A percentile compares a stretch with the other conserved stretches of the same genome.
phyloP scores from a whole-genome alignment of 768 basidiomycete species.

The Suillus fuscotomentosus region DNA sequence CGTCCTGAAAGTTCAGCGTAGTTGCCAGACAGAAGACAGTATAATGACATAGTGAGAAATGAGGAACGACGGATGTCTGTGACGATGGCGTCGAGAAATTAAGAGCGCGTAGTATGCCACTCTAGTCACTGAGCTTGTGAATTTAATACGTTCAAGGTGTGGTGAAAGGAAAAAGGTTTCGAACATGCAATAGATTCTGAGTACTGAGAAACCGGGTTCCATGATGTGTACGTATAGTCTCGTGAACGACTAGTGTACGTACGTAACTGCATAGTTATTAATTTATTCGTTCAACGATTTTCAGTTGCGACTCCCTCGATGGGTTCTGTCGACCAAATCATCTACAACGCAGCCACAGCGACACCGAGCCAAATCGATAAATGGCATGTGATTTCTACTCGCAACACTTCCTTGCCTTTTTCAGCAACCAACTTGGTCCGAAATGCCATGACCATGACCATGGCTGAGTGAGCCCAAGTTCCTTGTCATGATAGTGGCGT shows the following conservation, averaged over 20 bases:
- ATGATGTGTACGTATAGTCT: too few relatives aligned
- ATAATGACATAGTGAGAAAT: conserved; percentile 45
- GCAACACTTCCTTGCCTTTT: background rate
- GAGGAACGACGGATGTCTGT: conserved; percentile 68
- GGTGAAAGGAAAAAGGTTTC: too few relatives aligned
- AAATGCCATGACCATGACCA: background rate
- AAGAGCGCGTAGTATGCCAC: too few relatives aligned
- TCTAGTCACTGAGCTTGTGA: too few relatives aligned
- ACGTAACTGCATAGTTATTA: too few relatives aligned
- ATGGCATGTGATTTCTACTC: background rate
- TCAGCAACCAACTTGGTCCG: background rate
- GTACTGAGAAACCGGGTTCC: too few relatives aligned
- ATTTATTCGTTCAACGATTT: background rate
- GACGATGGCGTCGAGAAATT: conserved; percentile 74
- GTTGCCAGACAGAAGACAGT: conserved; percentile 64
- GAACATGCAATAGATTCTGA: too few relatives aligned
- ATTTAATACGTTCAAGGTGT: too few relatives aligned
- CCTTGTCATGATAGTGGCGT: background rate
- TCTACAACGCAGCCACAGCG: background rate
- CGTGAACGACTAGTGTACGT: too few relatives aligned
- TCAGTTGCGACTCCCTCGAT: background rate
- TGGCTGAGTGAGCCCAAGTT: background rate
- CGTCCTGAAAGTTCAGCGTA: conserved; percentile 79
- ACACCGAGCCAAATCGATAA: background rate
- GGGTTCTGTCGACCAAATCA: background rate